These are phyloP conservation scores for Endotrypanum monterogeii DNA, from an alignment of 208 protist species.

Conservation along the genomic window DNA sequence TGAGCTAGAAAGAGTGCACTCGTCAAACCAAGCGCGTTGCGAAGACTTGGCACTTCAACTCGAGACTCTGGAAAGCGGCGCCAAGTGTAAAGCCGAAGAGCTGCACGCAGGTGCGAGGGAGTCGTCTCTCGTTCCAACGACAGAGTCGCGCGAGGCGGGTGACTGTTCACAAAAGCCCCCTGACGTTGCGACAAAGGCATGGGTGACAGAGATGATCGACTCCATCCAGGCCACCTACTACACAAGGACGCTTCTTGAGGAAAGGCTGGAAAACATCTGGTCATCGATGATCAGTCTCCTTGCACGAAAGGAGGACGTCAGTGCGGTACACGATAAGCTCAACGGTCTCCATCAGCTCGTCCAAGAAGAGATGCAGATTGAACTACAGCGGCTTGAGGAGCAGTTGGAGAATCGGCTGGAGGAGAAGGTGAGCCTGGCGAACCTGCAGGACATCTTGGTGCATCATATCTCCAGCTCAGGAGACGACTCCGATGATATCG, in stretches of 20 bases:
- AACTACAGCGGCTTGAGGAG: slow-evolving; percentile 32
- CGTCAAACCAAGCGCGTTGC: not conserved
- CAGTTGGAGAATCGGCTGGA: slow-evolving; percentile 47
- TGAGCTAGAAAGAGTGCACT: not conserved
- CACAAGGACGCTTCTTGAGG: slow-evolving; percentile 53
- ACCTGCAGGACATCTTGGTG: slow-evolving; percentile 65
- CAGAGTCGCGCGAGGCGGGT: not conserved
- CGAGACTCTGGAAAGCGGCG: not conserved
- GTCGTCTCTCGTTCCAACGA: not conserved
- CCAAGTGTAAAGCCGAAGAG: not conserved
- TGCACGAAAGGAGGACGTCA: slow-evolving; percentile 68
- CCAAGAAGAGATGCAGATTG: slow-evolving; percentile 43
- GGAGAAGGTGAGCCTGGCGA: slow-evolving; percentile 56
- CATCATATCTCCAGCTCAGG: slow-evolving; percentile 15
- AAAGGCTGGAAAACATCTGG: slow-evolving; percentile 79
- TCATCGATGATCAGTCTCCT: slow-evolving; percentile 59
- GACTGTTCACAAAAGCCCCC: not conserved
- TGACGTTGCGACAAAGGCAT: not conserved
- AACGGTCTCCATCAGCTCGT: slow-evolving; percentile 44
- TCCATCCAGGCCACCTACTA: slow-evolving; percentile 31
- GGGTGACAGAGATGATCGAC: slow-evolving; percentile 23
- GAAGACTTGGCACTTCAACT: slow-evolving; percentile 3
- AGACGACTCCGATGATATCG: slow-evolving; percentile 1
- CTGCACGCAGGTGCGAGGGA: not conserved
- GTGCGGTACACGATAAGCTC: slow-evolving; percentile 62